A percentile compares a stretch with the other conserved stretches of the same genome.
Evolutionary conservation across 1,284 basidiomycete genomes (phyloP).

Genomic region (Anthracocystis setariae): DNA sequence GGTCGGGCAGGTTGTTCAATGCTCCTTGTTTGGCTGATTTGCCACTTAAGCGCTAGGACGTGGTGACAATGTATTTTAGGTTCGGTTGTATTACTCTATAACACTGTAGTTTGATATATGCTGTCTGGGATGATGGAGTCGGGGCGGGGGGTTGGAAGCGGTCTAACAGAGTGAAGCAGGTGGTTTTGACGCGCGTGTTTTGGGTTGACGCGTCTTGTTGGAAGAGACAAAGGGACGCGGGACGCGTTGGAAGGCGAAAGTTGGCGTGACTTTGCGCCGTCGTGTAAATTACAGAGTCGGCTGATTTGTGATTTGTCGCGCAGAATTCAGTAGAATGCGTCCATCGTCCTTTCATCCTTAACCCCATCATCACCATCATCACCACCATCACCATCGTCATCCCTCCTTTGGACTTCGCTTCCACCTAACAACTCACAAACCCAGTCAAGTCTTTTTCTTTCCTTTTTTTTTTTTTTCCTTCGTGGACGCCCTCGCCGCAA

Average conservation of each 20-base stretch:
- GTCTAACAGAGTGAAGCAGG: slow-evolving; percentile 2
- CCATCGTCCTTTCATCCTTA: too few relatives aligned
- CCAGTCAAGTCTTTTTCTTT: too few relatives aligned
- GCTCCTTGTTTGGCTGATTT: slow-evolving; percentile 61
- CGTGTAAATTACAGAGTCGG: slow-evolving; percentile 26
- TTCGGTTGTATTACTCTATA: not conserved
- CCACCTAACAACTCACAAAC: too few relatives aligned
- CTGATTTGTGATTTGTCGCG: not conserved
- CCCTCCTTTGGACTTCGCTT: too few relatives aligned
- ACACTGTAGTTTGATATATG: too few relatives aligned
- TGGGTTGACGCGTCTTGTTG: slow-evolving; percentile 7
- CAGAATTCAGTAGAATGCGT: too few relatives aligned
- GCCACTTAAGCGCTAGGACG: slow-evolving; percentile 37
- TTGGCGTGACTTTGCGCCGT: slow-evolving; percentile 4
- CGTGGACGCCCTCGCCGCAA: too few relatives aligned
- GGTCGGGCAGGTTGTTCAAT: slow-evolving; percentile 49
- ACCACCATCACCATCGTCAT: too few relatives aligned
- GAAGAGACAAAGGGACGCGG: not conserved
- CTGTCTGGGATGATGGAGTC: too few relatives aligned
- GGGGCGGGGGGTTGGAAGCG: not conserved
- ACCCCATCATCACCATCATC: too few relatives aligned
- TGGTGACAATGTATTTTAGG: not conserved
- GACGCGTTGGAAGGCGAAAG: not conserved
- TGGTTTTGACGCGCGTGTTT: not conserved
- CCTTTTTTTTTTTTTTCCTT: too few relatives aligned